phyloP scores from a whole-genome alignment of 176 grass and related monocot genomes.

The bread wheat (Triticum aestivum) region IWGSC_CS_RefSeq_v2.1 NC_057814.1:637700049-637700548 shows the following conservation, averaged over 20 bases:
- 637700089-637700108: background rate
- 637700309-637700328: background rate
- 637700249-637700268: background rate
- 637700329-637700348: background rate
- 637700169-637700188: background rate
- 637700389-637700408: background rate
- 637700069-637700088: too few relatives aligned
- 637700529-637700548: conserved; percentile 66
- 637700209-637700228: background rate
- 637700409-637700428: conserved; percentile 6
- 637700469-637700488: background rate
- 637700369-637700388: background rate
- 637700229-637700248: background rate
- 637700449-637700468: background rate
- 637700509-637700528: background rate
- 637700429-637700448: background rate
- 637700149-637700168: background rate
- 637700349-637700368: conserved; percentile 21
- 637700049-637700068: too few relatives aligned
- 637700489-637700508: background rate
- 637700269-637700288: background rate
- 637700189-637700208: background rate
- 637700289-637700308: background rate
- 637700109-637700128: background rate
- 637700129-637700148: background rate